Evolutionary conservation across 192 early-diverging fungal species (phyloP).

Genomic region (Coemansia sp.): DNA sequence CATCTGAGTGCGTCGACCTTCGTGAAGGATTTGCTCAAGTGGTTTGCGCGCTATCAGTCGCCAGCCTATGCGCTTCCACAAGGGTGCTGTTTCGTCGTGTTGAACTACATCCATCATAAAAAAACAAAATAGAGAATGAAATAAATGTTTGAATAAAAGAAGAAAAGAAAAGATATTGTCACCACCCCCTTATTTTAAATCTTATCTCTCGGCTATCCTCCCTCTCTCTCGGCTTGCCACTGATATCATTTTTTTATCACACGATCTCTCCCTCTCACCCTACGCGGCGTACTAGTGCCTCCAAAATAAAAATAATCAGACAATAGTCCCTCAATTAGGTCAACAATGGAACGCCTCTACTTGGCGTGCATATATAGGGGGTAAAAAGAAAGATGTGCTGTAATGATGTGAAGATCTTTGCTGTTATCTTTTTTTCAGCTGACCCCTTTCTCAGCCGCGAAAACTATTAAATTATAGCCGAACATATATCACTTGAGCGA

Average conservation of each 20-base stretch:
- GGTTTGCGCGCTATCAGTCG: slow-evolving; percentile 42
- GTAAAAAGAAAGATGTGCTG: neutral
- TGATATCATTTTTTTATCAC: slow-evolving; percentile 10
- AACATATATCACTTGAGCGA: no score
- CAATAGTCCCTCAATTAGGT: slow-evolving; percentile 1
- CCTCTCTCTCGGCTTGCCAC: no score
- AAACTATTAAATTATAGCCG: no score
- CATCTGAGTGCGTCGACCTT: slow-evolving; percentile 58
- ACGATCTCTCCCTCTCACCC: neutral
- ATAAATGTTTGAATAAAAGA: slow-evolving; percentile 2
- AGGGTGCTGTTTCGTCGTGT: neutral
- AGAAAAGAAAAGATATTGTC: neutral
- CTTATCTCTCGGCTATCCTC: neutral
- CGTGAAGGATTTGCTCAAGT: slow-evolving; percentile 49
- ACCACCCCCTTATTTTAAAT: neutral
- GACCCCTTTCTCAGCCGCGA: no score
- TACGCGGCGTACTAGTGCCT: neutral
- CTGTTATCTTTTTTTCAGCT: no score
- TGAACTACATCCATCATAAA: neutral
- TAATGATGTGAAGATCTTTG: no score
- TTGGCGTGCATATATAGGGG: neutral
- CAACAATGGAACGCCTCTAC: neutral
- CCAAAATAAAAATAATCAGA: neutral
- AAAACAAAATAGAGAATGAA: neutral
- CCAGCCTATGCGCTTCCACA: slow-evolving; percentile 31